Conservation (phyloP, 1,284 basidiomycete genomes). For the Cutaneotrichosporon mucoides region DNA sequence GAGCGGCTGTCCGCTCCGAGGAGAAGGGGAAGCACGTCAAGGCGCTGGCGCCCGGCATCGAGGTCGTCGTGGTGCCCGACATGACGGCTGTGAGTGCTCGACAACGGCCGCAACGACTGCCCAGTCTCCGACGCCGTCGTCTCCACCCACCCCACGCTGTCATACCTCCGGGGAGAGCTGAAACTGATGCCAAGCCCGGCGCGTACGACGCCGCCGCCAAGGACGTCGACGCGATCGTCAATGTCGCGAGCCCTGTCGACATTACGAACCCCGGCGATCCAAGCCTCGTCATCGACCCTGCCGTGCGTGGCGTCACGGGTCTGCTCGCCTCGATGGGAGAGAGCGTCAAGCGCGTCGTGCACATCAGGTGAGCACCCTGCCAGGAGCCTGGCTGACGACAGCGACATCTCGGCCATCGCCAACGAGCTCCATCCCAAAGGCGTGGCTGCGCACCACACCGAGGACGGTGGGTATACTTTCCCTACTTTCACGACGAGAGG, state of each 20-base stretch:
- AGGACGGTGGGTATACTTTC: conserved; percentile 19
- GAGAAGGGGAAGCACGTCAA: conserved; percentile 54
- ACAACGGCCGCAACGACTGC: too few relatives aligned
- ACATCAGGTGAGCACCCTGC: conserved; percentile 2
- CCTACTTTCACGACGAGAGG: background rate
- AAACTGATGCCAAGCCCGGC: conserved; percentile 50
- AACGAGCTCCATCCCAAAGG: conserved; percentile 1
- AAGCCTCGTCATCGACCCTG: background rate
- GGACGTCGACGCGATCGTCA: conserved; percentile 59
- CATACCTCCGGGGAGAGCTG: too few relatives aligned
- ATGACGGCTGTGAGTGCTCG: conserved; percentile 52
- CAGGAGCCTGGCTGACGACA: background rate
- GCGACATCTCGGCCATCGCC: background rate
- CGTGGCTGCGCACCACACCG: conserved; percentile 11
- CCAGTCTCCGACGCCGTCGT: too few relatives aligned
- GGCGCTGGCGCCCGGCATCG: conserved; percentile 44
- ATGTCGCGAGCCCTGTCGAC: conserved; percentile 23
- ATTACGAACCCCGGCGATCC: conserved; percentile 1
- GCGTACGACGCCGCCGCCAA: conserved; percentile 66
- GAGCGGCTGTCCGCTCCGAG: conserved; percentile 56
- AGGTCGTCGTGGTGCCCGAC: conserved; percentile 56
- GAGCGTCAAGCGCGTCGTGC: conserved; percentile 6
- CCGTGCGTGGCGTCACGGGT: conserved; percentile 1
- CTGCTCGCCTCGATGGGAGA: background rate
- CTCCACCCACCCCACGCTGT: too few relatives aligned